Evolutionary conservation across 2,329 filamentous ascomycete genomes (phyloP).

Genomic region (Alternaria burnsii): DNA sequence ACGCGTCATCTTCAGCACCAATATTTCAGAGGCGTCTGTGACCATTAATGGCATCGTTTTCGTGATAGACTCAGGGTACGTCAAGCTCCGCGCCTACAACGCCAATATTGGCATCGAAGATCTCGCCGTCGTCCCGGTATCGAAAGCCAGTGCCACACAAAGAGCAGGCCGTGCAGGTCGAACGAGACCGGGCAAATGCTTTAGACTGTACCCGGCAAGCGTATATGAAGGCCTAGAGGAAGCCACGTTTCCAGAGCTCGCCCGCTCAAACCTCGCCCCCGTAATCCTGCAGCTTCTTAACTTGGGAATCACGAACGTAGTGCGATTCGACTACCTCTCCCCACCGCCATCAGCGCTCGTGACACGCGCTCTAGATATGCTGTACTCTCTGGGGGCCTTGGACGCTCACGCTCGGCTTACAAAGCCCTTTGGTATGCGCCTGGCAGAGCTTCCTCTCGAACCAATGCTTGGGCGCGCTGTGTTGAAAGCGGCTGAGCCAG

Average conservation of each 20-base stretch:
- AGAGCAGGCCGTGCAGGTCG: conserved; percentile 89
- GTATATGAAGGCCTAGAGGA: conserved; percentile 72
- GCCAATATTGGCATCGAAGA: conserved; percentile 87
- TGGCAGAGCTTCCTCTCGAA: conserved; percentile 92
- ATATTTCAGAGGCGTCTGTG: conserved; percentile 95
- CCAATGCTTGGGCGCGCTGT: conserved; percentile 95
- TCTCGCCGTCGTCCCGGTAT: conserved; percentile 80
- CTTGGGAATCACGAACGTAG: conserved; percentile 91
- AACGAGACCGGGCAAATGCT: conserved; percentile 92
- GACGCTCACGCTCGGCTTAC: conserved; percentile 92
- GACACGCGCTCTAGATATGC: conserved; percentile 83
- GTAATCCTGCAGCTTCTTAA: conserved; percentile 92
- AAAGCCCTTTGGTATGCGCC: conserved; percentile 82
- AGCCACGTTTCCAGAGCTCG: conserved; percentile 86
- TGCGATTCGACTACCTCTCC: conserved; percentile 88
- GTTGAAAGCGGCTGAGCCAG: conserved; percentile 68
- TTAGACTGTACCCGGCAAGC: conserved; percentile 85
- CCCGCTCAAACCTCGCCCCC: conserved; percentile 88
- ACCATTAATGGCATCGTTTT: conserved; percentile 92
- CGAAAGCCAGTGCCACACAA: conserved; percentile 92
- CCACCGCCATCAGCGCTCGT: conserved; percentile 85
- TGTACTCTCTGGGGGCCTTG: conserved; percentile 85
- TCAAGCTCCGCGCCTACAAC: conserved; percentile 88
- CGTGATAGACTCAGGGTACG: conserved; percentile 89
- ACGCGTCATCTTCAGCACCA: conserved; percentile 93